These are phyloP conservation scores for Stagonosporopsis vannaccii DNA, from an alignment of 2,329 filamentous ascomycete species.

Conservation along the genomic window DNA sequence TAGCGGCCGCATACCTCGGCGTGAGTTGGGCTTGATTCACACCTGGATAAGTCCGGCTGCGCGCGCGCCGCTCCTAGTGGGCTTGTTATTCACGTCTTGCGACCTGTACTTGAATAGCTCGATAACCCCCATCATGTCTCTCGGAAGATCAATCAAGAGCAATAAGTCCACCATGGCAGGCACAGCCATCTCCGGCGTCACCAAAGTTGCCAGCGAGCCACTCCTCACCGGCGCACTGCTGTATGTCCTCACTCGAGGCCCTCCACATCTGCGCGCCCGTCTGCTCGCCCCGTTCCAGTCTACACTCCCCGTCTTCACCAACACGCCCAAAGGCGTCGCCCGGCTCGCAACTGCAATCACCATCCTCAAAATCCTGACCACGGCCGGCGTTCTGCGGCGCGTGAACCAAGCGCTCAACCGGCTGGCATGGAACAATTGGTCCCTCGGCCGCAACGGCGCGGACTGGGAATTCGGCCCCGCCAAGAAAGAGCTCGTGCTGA, in stretches of 20 bases:
- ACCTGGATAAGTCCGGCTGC: neutral
- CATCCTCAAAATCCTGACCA: conserved; percentile 32
- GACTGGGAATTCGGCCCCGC: conserved; percentile 29
- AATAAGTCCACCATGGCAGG: conserved; percentile 12
- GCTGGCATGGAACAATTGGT: conserved; percentile 48
- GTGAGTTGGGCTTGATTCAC: neutral
- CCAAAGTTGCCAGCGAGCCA: conserved; percentile 21
- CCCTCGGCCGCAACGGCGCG: conserved; percentile 30
- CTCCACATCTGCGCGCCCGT: conserved; percentile 28
- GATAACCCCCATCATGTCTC: neutral
- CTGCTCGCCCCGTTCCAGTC: conserved; percentile 32
- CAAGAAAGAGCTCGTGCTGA: conserved; percentile 37
- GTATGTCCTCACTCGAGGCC: conserved; percentile 35
- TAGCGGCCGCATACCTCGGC: neutral
- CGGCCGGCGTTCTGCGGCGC: conserved; percentile 24
- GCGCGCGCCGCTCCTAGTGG: neutral
- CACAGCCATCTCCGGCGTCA: conserved; percentile 2
- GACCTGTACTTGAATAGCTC: too few species aligned
- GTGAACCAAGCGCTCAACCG: conserved; percentile 29
- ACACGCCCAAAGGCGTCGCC: conserved; percentile 29
- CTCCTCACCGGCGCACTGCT: conserved; percentile 31
- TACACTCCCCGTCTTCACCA: conserved; percentile 19
- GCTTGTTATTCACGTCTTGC: neutral
- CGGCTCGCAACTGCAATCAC: conserved; percentile 26
- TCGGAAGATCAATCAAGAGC: neutral